These are phyloP conservation scores for Orychophragmus violaceus DNA, from an alignment of 345 rosid species.

Conservation along the genomic window DNA sequence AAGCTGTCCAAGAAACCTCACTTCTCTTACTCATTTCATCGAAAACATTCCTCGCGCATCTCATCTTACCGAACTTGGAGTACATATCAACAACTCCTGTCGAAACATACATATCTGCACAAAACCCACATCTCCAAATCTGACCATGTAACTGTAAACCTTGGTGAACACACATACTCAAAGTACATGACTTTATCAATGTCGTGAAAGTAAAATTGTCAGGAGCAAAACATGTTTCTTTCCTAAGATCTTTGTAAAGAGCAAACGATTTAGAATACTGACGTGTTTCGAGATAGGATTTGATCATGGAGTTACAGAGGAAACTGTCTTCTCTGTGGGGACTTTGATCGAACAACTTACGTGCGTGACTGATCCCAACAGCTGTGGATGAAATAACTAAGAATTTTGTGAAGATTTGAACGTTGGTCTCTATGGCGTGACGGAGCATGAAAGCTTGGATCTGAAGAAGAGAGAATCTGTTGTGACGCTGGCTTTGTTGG, in stretches of 20 bases:
- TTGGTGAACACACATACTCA: slow-evolving; percentile 35
- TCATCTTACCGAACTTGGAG: slow-evolving; percentile 45
- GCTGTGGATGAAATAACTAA: slow-evolving; percentile 33
- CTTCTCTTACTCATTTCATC: slow-evolving; percentile 61
- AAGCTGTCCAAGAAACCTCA: slow-evolving; percentile 70
- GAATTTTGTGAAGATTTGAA: slow-evolving; percentile 55
- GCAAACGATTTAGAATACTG: slow-evolving; percentile 38
- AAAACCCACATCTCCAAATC: slow-evolving; percentile 47
- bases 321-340: slow-evolving; percentile 48
- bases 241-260: slow-evolving; percentile 48
- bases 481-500: slow-evolving; percentile 25
- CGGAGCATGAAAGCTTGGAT: slow-evolving; percentile 66
- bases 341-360: slow-evolving; percentile 47
- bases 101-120: slow-evolving; percentile 53
- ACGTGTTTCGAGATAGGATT: slow-evolving; percentile 39
- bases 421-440: slow-evolving; percentile 47
- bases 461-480: slow-evolving; percentile 39
- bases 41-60: slow-evolving; percentile 43
- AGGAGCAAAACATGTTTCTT: slow-evolving; percentile 41
- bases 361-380: slow-evolving; percentile 44
- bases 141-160: slow-evolving; percentile 53
- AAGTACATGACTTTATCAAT: slow-evolving; percentile 48
- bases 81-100: slow-evolving; percentile 71
- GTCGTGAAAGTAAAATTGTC: slow-evolving; percentile 56
- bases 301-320: slow-evolving; percentile 70